A percentile compares a stretch with the other conserved stretches of the same genome.
phyloP scores from a whole-genome alignment of 441 rosid genomes.

The Flueggea neowawraea region DNA sequence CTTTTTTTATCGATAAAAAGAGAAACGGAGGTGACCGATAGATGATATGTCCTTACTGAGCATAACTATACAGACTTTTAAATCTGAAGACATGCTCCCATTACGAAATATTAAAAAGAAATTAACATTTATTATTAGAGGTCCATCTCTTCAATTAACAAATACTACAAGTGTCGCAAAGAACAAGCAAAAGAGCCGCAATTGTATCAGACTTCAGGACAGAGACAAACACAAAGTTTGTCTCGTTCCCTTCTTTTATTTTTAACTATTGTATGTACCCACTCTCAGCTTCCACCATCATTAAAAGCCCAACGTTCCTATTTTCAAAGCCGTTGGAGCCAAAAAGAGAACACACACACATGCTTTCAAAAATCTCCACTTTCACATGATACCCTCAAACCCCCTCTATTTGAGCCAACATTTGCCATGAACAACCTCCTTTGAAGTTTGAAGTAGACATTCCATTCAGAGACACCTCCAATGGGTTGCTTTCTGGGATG shows the following conservation, averaged over 20 bases:
- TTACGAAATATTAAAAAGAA: too few relatives aligned
- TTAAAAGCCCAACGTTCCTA: constrained; percentile 45
- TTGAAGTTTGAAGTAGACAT: background rate
- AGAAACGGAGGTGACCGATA: too few relatives aligned
- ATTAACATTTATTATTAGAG: too few relatives aligned
- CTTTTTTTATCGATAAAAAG: too few relatives aligned
- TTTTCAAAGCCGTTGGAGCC: constrained; percentile 60
- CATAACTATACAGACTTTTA: too few relatives aligned
- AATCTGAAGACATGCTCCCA: too few relatives aligned
- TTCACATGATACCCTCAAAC: background rate
- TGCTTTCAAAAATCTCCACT: constrained; percentile 8
- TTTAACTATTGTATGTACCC: background rate
- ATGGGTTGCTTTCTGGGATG: constrained; percentile 63
- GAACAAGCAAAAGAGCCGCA: too few relatives aligned
- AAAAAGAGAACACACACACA: constrained; percentile 1
- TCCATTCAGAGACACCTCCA: constrained; percentile 1
- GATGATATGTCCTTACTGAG: too few relatives aligned
- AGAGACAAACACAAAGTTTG: background rate
- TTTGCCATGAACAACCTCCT: constrained; percentile 12
- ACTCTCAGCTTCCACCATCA: constrained; percentile 18
- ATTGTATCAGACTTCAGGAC: background rate
- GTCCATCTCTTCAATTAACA: too few relatives aligned
- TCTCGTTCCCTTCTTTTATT: background rate
- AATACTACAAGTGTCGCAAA: too few relatives aligned
- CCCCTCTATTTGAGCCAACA: constrained; percentile 2